Base-by-base conservation (phyloP, 2,329 filamentous ascomycete genomes). In the Colletotrichum destructivum region DNA sequence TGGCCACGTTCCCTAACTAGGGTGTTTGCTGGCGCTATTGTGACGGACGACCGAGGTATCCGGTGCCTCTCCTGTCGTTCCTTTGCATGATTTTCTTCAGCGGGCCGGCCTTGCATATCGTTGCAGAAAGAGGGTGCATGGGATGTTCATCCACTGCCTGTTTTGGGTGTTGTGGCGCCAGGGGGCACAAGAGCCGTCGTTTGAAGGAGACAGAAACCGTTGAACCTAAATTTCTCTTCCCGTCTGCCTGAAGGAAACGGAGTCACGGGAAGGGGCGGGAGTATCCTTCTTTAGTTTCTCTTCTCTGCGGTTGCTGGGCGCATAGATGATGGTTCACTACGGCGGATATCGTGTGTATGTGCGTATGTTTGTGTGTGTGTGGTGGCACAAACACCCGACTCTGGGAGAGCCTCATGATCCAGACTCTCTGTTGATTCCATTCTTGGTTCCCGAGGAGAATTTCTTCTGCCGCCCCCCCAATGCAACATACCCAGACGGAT, bases 221-320 rank as follows among this genome's bases (percentile, higher is more conserved):
- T 68, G 52, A 49, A 71, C 51, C 40, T 63, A 16, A 51, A 49
- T 59, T 46, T 44, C 8, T 23, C 35, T 15, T 59, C 38, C 52
- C 38, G 46, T 16, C 15, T 15, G 65, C 40, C 64, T 59, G 46
- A 31, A 44, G 46, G 44, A 59, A 61, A 62, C 42, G 44, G 42
- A 47, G 38, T 26, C 11, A 63, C 64, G 56, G 62, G 63, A 70
- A 31, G 63, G 26, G 49, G 52, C 68, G 68, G 68, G 68, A 62
- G 59, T 8, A 63, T 54, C 57, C 64, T 52, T 68, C 52, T 23
- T 40, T 69, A 63, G 59, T 47, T 26, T 23, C 23, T 15, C 18
- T 62, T 54, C 15, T 62, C 31, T 15, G 26, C 31, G 7, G 31
- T 31, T 31, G 31, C 31, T 31, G 31, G 31, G 5, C 42, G 21